Base-by-base conservation (phyloP, 2,329 filamentous ascomycete genomes). In the Sclerotinia minor region DNA sequence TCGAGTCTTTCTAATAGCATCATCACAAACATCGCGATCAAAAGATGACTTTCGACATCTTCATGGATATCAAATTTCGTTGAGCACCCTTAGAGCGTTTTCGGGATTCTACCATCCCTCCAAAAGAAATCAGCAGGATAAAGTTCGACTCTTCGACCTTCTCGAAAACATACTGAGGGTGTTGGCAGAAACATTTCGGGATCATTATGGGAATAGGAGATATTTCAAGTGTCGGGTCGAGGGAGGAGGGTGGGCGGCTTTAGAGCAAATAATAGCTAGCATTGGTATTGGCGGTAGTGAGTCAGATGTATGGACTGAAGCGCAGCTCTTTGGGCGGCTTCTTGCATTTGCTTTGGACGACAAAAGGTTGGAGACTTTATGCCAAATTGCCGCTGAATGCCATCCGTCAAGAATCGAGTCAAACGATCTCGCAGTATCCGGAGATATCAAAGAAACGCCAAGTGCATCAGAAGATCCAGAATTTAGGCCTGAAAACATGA, bases 41-140 rank as follows among this genome's bases (percentile, higher is more conserved):
- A 92, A 93, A 80, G 92, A 96, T 80, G 89, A 92, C 73, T 97
- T 97, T 77, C 87, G 94, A 72, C 87, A 92, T 75, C 84, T 93
- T 35, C 83, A 85, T 67, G 94, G 94, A 74, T 97, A 96, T 78
- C 87, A 92, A 73, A 83, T 84, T 54, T 80, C 96, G 29, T 82
- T 97, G 65, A 82, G 87, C 53, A 84, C 91, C 35, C 80, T 96
- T 29, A 85, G 88, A 68, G 84, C 86, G 65, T 87, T 93, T 70
- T 89, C 90, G 0, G 90, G 90, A 71, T 91, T 89, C 75, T 95
- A 94, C 79, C 86, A 92, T 74, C 87, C 85, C n/a, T 81, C 81
- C 67, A 87, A 84, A 75, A 84, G 85, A 75, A 85, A 80, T 63
- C 79, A 86, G 50, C 80, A 86, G 57, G 88, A 92, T 69, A 91